Evolutionary conservation across 352 stramenopile species (phyloP).

Genomic region (Globisporangium paddicum): DNA sequence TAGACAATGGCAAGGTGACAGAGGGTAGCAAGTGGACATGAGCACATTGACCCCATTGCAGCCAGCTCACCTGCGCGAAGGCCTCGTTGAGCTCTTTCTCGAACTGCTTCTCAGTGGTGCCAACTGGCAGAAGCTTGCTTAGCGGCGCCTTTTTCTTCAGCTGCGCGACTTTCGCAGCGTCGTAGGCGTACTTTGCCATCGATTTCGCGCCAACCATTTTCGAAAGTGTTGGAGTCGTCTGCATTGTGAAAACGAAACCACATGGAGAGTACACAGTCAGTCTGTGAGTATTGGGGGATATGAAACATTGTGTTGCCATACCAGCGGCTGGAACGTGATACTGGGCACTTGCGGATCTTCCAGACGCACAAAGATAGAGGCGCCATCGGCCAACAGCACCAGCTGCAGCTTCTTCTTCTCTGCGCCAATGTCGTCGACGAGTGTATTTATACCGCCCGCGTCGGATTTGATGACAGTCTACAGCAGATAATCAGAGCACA

Average conservation of each 20-base stretch:
- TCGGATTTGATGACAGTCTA: slow-evolving; percentile 34
- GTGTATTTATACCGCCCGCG: slow-evolving; percentile 12
- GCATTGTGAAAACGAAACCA: not conserved
- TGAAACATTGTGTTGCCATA: slow-evolving; percentile 25
- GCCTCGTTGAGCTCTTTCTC: slow-evolving; percentile 68
- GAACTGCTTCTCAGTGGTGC: slow-evolving; percentile 36
- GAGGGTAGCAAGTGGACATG: no score
- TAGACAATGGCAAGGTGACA: slow-evolving; percentile 8
- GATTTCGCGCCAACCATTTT: slow-evolving; percentile 40
- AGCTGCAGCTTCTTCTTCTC: slow-evolving; percentile 42
- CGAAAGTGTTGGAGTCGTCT: slow-evolving; percentile 24
- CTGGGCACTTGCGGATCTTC: slow-evolving; percentile 57
- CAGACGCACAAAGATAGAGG: slow-evolving; percentile 56
- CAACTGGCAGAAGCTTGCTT: slow-evolving; percentile 39
- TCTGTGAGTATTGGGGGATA: no score
- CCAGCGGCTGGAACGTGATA: slow-evolving; percentile 26
- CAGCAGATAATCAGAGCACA: not conserved
- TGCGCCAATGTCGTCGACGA: slow-evolving; percentile 36
- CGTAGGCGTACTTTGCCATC: slow-evolving; percentile 42
- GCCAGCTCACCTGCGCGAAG: slow-evolving; percentile 42
- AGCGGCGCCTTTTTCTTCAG: slow-evolving; percentile 63
- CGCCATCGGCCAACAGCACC: slow-evolving; percentile 28
- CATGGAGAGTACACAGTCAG: no score
- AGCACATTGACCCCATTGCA: not conserved
- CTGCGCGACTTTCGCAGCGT: slow-evolving; percentile 33